Evolutionary conservation across 331 rosid genomes (phyloP), one percentile per base, ranked within the genome.

Genomic region (Malus hybrid): DNA sequence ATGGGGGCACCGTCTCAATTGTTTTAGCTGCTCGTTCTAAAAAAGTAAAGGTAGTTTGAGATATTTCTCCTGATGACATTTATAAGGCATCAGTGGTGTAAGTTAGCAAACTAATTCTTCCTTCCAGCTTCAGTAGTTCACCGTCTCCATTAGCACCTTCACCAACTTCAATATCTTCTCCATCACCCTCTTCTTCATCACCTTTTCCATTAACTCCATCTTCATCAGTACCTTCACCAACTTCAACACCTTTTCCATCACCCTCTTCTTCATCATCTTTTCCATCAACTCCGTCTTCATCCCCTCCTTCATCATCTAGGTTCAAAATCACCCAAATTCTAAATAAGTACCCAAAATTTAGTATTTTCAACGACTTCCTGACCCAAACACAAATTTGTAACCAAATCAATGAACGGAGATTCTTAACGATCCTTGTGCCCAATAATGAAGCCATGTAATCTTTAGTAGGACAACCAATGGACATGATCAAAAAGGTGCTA

Each of bases 81-180:
- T 63, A 29, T 16, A 63, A 1, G 8, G 30, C 16, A 29, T 63
- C 18, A 65, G 75, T 10, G 68, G 10, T 71, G 78, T 11, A 81
- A 44, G 12, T 61, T 81, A 56, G 48, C 80, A 83, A 77, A 29
- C 33, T 73, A 5, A 46, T 87, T 1, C 32, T 63, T 10, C 66
- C 82, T 3, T 29, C 22, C 15, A 29, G 29, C 65, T 28, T 10
- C 3, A 16, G 19, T 29, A 14, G 39, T n/a, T 58, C 64, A 20
- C 64, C 32, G 6, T 22, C 18, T n/a, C 26, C 15, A 58, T 22
- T 29, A 58, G 0, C 63, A 58, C 1, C 14, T 7, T 10, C 29
- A 19, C 63, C 63, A n/a, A n/a, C 63, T 19, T 7, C 16, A 58
- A 20, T 18, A 22, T 18, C 64, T n/a, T 0, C 32, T n/a, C 8